Percentiles rank a stretch among this genome's conserved stretches.
phyloP scores from a whole-genome alignment of 2,329 filamentous ascomycete genomes.

The Pseudogymnoascus sp. region DNA sequence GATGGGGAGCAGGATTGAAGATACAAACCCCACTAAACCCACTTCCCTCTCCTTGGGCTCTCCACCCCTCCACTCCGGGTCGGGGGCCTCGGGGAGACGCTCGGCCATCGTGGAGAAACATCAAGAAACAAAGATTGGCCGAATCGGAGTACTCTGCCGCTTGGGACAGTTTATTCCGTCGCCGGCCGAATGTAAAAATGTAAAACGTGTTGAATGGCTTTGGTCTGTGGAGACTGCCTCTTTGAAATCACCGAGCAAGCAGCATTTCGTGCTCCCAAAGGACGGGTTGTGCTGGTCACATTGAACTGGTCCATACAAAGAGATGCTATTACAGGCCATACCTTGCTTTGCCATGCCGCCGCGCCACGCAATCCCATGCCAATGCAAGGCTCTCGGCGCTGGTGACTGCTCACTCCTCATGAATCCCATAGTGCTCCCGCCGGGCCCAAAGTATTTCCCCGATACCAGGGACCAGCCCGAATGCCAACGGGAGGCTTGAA shows the following conservation, averaged over 20 bases:
- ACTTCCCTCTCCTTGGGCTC: background rate
- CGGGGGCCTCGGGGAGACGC: slow-evolving; percentile 2
- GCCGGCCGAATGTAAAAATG: background rate
- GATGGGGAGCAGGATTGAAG: background rate
- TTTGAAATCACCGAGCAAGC: background rate
- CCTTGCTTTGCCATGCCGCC: background rate
- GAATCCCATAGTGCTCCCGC: background rate
- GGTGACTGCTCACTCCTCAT: background rate
- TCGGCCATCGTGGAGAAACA: slow-evolving; percentile 1
- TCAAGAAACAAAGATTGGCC: background rate
- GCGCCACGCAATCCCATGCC: background rate
- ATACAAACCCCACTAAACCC: background rate
- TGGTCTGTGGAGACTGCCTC: background rate
- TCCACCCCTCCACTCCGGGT: background rate
- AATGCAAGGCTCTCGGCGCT: background rate
- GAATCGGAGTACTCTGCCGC: background rate
- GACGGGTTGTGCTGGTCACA: background rate
- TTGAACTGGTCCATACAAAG: background rate
- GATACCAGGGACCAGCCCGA: slow-evolving; percentile 6
- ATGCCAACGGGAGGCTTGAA: slow-evolving; percentile 1
- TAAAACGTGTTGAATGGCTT: background rate
- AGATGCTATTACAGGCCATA: background rate
- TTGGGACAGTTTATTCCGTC: background rate
- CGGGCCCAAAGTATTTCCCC: background rate
- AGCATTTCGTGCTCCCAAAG: background rate